Evolutionary conservation across 371 early-diverging fungal species (phyloP), one percentile per base, ranked within the genome.

Genomic region (Apophysomyces variabilis): DNA sequence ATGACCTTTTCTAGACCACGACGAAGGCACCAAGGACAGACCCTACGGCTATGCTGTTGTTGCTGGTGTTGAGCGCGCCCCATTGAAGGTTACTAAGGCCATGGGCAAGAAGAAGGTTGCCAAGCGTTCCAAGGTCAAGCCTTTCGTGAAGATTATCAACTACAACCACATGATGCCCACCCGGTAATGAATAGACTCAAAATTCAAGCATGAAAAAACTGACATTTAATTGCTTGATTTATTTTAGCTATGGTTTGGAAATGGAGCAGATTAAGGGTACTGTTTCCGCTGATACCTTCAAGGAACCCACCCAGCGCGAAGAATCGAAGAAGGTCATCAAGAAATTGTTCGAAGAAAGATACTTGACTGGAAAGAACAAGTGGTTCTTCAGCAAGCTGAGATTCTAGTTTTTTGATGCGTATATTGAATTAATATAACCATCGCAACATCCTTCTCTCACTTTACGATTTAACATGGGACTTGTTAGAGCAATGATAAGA

Each of bases 331-430:
- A 95, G 90, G 76, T 89, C 70, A 85, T 97, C 86, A 94, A 92
- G 88, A 94, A 92, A 91, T 84, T 92, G 71, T 91, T 98, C 76
- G 90, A 98, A 89, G 94, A 96, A 85, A 82, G 85, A 83, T 96
- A 97, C 89, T 89, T 89, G 82, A 84, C 90, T 71, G 99, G 99
- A 78, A 96, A 97, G 93, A 96, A 95, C 94, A 96, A 95, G 92
- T 98, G 99, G 99, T 98, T 98, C 93, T 98, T 98, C 90, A 90
- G 92, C 86, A 98, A 98, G 93, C 96, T 98, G 76, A 90, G 95
- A 76, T 95, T 95, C 92, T 95, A 92, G 93, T 7, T 26, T 18
- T 9, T 3, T 50, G n/a, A 18, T 26, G 54, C 21, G 21, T 50
- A 35, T 50, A 21, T 50, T 50, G 9, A 50, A 50, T 26, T 18